Base-by-base conservation (phyloP, 148 eudicot genomes). In the Chenopodium berlandieri region DNA sequence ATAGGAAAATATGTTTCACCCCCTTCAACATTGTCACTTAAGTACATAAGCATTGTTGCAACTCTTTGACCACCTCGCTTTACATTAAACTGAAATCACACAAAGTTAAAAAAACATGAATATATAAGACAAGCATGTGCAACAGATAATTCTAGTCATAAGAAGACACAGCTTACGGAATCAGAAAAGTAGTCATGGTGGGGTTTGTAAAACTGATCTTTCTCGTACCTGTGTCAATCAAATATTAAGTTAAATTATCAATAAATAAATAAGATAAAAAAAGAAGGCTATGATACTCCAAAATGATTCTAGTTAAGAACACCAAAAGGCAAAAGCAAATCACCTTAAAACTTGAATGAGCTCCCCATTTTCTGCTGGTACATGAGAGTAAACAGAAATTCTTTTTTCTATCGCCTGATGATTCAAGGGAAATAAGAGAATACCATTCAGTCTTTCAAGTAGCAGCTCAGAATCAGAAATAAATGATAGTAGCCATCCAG, bases 11-110 rank as follows among this genome's bases (percentile, higher is more conserved):
- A 87, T 68, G 99, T 95, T 85, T 95, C 99, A 86, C 99, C 99
- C 27, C 99, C 99, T 80, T 89, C 97, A 71, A 95, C 97, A 85
- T 93, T 93, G 85, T 93, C 97, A 27, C 89, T 95, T 78, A 95
- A 87, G 82, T 95, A 95, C 97, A 95, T 95, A 48, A 95, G 93
- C 92, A 95, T 82, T 22, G 99, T 95, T 78, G 99, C 99, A 40
- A 95, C 89, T 84, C 99, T 86, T 91, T 95, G 99, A 86, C 99
- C 99, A 73, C 98, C 98, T 79, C 90, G 94, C 85, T 95, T 92
- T 77, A 95, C 73, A 85, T 95, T 95, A 75, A 91, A 93, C 99
- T 95, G 91, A 83, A 86, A 88, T 25, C 52, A 75, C 67, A 82
- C 63, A 69, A 75, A 78, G 68, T 37, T 71, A 9, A 50, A 76